phyloP scores from a whole-genome alignment of 129 eudicot species.

The Chrysanthemum seticuspe region DNA sequence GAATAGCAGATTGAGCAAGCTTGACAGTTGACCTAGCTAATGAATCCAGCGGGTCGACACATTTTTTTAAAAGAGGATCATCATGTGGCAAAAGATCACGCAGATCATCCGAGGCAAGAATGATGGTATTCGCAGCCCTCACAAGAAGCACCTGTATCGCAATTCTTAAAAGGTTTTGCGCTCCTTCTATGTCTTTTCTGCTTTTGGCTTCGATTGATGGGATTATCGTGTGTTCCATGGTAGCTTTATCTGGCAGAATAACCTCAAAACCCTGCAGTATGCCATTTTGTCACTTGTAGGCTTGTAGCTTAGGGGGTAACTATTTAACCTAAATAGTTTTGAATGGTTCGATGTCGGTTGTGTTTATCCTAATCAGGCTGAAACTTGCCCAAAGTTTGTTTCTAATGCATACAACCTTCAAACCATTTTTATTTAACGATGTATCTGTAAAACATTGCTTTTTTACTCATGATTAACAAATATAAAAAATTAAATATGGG shows the following conservation, averaged over 20 bases:
- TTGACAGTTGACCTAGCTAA: constrained; percentile 56
- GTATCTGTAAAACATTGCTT: too few species aligned
- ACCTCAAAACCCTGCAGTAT: constrained; percentile 74
- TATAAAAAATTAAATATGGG: background rate
- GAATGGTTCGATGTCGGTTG: background rate
- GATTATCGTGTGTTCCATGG: constrained; percentile 58
- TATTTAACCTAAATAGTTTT: background rate
- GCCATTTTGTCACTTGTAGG: background rate
- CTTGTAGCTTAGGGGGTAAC: background rate
- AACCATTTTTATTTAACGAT: background rate
- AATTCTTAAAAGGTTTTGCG: constrained; percentile 65
- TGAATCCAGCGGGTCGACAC: constrained; percentile 79
- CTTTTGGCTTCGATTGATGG: constrained; percentile 67
- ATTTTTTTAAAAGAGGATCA: constrained; percentile 69
- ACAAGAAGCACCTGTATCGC: constrained; percentile 65
- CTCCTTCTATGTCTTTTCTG: constrained; percentile 69
- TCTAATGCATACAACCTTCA: background rate
- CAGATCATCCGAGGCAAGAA: constrained; percentile 60
- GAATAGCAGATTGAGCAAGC: constrained; percentile 37
- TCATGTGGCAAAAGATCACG: constrained; percentile 52
- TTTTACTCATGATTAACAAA: background rate
- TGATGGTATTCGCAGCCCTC: constrained; percentile 56
- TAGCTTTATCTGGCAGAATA: constrained; percentile 73
- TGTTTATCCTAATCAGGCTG: background rate
- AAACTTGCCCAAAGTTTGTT: background rate